Percentiles rank a stretch among this genome's conserved stretches.
These are phyloP conservation scores for Golubevia pallescens DNA, from an alignment of 1,284 basidiomycete species.

Conservation along the genomic window DNA sequence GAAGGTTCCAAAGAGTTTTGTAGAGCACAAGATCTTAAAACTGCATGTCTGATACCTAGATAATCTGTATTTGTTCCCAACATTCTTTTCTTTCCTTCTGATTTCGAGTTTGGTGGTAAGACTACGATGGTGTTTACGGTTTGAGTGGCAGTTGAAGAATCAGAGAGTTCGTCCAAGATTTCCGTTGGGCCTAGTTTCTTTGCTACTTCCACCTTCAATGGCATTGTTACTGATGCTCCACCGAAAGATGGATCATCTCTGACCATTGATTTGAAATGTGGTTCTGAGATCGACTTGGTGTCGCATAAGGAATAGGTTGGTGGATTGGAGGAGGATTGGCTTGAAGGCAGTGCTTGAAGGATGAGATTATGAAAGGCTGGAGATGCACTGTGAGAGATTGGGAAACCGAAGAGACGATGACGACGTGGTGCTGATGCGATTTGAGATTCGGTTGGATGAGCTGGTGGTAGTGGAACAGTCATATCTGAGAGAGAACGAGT, in stretches of 20 bases:
- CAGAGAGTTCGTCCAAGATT: slow-evolving; percentile 35
- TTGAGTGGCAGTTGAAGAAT: slow-evolving; percentile 23
- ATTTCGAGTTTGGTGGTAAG: slow-evolving; percentile 8
- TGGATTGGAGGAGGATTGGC: slow-evolving; percentile 12
- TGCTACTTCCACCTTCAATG: slow-evolving; percentile 32
- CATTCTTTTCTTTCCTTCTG: slow-evolving; percentile 20
- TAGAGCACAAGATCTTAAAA: slow-evolving; percentile 23
- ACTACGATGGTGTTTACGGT: slow-evolving; percentile 45
- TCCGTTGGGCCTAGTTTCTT: slow-evolving; percentile 17
- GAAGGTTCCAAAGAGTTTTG: slow-evolving; percentile 17
- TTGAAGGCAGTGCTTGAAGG: slow-evolving; percentile 23
- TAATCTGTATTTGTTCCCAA: slow-evolving; percentile 44
- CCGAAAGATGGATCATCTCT: slow-evolving; percentile 31
- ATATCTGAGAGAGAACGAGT: background rate
- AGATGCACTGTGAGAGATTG: slow-evolving; percentile 40
- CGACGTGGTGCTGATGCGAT: slow-evolving; percentile 21
- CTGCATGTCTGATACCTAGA: slow-evolving; percentile 30
- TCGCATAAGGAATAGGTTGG: slow-evolving; percentile 35
- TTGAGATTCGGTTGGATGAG: slow-evolving; percentile 29
- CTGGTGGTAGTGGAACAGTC: background rate
- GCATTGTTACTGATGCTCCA: slow-evolving; percentile 37
- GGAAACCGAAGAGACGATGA: slow-evolving; percentile 36
- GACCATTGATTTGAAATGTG: slow-evolving; percentile 20
- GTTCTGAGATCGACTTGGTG: slow-evolving; percentile 27
- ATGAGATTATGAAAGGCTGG: slow-evolving; percentile 41